A percentile compares a stretch with the other conserved stretches of the same genome.
Conservation (phyloP, 305 asterid species). For the Fraxinus platypoda region DNA sequence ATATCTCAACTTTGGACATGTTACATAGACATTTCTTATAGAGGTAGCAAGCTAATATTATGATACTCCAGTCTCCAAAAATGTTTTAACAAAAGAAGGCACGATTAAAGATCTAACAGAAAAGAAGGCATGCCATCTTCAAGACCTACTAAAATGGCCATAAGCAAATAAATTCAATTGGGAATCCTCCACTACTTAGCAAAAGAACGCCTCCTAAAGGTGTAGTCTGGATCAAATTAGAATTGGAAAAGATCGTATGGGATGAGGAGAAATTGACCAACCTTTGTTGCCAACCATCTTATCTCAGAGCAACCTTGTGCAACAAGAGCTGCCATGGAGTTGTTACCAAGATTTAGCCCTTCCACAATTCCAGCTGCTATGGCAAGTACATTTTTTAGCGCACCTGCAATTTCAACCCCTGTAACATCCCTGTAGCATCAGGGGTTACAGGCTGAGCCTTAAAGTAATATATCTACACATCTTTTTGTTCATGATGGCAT, state of each 20-base stretch:
- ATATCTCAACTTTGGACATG: not conserved
- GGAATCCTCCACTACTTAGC: not conserved
- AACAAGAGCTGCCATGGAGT: constrained; percentile 95
- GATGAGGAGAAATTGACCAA: constrained; percentile 20
- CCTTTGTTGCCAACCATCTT: constrained; percentile 97
- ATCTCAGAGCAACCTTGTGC: constrained; percentile 96
- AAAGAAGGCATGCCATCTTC: not conserved
- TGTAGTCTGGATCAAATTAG: not conserved
- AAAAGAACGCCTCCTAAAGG: not conserved
- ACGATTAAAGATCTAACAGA: not conserved
- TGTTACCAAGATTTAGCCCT: constrained; percentile 87
- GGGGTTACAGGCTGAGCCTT: constrained; percentile 47
- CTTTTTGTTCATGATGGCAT: not conserved
- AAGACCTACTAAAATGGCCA: not conserved
- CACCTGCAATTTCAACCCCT: constrained; percentile 98
- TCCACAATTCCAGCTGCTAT: constrained; percentile 96
- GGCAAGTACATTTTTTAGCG: constrained; percentile 88
- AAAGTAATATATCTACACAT: not conserved
- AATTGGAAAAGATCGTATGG: not conserved
- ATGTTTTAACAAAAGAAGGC: not conserved
- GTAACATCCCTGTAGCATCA: constrained; percentile 89
- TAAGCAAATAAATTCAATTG: not conserved
- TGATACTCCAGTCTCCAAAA: not conserved
- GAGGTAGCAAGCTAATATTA: not conserved
- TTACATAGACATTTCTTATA: not conserved